phyloP scores from a whole-genome alignment of 768 basidiomycete genomes.

The Termitomyces sp. region DNA sequence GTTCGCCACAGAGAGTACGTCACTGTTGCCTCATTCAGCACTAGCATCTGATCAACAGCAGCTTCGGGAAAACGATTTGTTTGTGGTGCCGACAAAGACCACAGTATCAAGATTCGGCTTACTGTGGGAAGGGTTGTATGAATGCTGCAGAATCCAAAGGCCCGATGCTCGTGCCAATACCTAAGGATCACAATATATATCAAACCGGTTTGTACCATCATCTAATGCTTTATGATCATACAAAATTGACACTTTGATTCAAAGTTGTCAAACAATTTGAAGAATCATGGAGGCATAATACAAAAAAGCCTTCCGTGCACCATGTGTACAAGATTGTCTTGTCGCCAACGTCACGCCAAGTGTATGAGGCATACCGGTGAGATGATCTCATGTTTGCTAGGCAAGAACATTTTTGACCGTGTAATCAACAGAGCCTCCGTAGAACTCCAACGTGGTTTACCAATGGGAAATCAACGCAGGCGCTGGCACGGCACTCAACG shows the following conservation, averaged over 20 bases:
- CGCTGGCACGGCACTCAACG: constrained; percentile 75
- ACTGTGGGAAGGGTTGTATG: constrained; percentile 53
- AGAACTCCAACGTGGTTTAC: constrained; percentile 37
- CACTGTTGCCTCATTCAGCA: neutral
- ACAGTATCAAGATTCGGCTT: constrained; percentile 55
- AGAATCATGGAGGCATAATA: constrained; percentile 59
- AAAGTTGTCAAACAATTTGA: constrained; percentile 67
- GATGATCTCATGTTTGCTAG: constrained; percentile 2
- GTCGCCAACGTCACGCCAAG: constrained; percentile 42
- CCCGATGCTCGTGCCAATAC: constrained; percentile 57
- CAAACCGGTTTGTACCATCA: constrained; percentile 46
- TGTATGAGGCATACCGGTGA: constrained; percentile 61
- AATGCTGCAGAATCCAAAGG: constrained; percentile 51
- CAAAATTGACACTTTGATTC: neutral
- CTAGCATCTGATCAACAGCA: constrained; percentile 12
- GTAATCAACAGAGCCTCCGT: constrained; percentile 30
- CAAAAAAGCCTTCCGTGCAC: constrained; percentile 52
- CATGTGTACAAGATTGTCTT: constrained; percentile 62
- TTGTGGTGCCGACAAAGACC: constrained; percentile 53
- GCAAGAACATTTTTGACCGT: neutral
- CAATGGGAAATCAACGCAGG: constrained; percentile 67
- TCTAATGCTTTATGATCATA: neutral
- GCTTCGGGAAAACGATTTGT: constrained; percentile 49
- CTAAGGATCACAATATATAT: constrained; percentile 55
- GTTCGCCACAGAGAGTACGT: constrained; percentile 44